Evolutionary conservation across 208 protist genomes (phyloP).

Genomic region (Naegleria lovaniensis): DNA sequence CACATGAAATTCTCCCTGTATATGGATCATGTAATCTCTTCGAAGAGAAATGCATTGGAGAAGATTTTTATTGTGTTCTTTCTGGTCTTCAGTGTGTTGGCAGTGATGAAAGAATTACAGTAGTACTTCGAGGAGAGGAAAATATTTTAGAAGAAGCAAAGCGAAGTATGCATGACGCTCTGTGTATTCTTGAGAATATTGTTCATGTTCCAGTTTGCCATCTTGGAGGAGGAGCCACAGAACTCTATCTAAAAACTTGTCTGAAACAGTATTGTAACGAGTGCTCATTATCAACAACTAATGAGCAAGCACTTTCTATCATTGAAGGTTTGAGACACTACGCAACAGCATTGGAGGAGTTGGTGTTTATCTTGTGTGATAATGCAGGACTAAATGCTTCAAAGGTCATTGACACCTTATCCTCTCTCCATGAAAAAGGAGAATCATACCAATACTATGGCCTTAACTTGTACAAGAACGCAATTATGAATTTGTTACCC

Average conservation of each 20-base stretch:
- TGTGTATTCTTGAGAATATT: slow-evolving; percentile 97
- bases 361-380: slow-evolving; percentile 94
- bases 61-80: slow-evolving; percentile 98
- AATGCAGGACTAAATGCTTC: slow-evolving; percentile 99
- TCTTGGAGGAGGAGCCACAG: slow-evolving; percentile 97
- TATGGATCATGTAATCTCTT: slow-evolving; percentile 93
- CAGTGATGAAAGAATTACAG: slow-evolving; percentile 71
- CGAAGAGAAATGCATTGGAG: slow-evolving; percentile 97
- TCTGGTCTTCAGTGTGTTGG: slow-evolving; percentile 74
- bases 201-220: slow-evolving; percentile 92
- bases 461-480: background rate
- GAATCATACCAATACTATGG: background rate
- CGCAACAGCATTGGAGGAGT: slow-evolving; percentile 98
- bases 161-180: slow-evolving; percentile 98
- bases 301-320: background rate
- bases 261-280: slow-evolving; percentile 81
- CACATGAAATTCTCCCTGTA: no score
- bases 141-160: slow-evolving; percentile 99
- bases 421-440: slow-evolving; percentile 85
- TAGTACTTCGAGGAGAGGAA: slow-evolving; percentile 92
- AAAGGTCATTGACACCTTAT: slow-evolving; percentile 97
- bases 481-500: background rate
- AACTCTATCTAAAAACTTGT: slow-evolving; percentile 97
- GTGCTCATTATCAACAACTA: background rate
- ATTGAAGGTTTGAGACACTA: slow-evolving; percentile 58